Conservation (phyloP, 176 grass and related monocot genomes). For the Pharus latifolius region DNA sequence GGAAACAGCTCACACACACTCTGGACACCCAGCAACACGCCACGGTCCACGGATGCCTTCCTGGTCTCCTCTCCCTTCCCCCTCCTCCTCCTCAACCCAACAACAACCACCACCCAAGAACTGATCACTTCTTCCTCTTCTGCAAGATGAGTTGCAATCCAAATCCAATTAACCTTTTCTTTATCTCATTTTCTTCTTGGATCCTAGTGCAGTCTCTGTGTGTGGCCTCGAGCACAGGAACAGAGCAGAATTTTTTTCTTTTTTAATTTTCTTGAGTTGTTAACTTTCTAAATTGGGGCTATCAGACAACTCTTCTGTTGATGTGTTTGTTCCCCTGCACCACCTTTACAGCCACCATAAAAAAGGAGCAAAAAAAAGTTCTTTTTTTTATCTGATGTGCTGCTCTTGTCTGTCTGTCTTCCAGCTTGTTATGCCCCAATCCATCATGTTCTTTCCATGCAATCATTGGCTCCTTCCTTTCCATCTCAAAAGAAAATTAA, state of each 20-base stretch:
- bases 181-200: not conserved
- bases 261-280: not conserved
- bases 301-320: not conserved
- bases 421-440: constrained; percentile 20
- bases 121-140: no score
- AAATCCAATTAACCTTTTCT: no score
- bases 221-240: not conserved
- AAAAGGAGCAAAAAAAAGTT: not conserved
- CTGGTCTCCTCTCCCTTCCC: no score
- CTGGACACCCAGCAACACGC: not conserved
- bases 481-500: no score
- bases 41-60: no score
- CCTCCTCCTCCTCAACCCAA: no score
- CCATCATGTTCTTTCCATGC: constrained; percentile 12
- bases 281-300: constrained; percentile 10
- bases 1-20: constrained; percentile 3
- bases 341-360: not conserved
- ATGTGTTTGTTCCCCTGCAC: not conserved
- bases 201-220: not conserved
- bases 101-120: no score
- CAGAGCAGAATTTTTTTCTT: not conserved
- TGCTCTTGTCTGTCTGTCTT: constrained; percentile 30
- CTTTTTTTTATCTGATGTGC: constrained; percentile 14
- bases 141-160: no score
- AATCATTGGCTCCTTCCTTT: constrained; percentile 31